Evolutionary conservation across 2,329 filamentous ascomycete genomes (phyloP).

Genomic region (Fusarium metavorans): DNA sequence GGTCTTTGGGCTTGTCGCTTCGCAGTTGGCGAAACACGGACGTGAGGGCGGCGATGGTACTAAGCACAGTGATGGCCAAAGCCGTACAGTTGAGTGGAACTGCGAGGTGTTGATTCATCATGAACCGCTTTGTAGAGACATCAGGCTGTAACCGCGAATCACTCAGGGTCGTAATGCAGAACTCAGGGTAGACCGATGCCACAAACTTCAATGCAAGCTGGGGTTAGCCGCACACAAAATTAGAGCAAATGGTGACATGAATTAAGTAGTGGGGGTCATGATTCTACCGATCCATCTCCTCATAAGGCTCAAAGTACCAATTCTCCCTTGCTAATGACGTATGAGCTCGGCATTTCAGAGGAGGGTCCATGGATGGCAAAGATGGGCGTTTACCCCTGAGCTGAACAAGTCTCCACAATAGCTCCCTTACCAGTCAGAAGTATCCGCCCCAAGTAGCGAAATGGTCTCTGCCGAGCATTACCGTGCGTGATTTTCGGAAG

Average conservation of each 20-base stretch:
- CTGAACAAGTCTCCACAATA: neutral
- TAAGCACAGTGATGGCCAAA: constrained; percentile 48
- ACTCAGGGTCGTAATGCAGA: neutral
- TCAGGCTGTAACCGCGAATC: neutral
- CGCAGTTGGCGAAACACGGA: constrained; percentile 49
- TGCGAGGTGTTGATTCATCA: constrained; percentile 4
- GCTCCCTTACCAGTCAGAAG: neutral
- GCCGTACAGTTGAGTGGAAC: constrained; percentile 42
- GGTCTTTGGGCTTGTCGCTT: constrained; percentile 51
- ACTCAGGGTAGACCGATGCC: neutral
- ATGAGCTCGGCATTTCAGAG: neutral
- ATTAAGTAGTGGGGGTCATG: neutral
- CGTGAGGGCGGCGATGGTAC: constrained; percentile 45
- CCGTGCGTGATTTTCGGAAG: neutral
- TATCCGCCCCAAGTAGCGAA: neutral
- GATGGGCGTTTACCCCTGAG: neutral
- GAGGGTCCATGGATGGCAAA: neutral
- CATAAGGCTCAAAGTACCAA: neutral
- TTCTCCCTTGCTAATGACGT: neutral
- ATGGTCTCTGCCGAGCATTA: neutral
- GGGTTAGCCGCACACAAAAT: neutral
- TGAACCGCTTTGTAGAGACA: neutral
- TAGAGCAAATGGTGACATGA: neutral
- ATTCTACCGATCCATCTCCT: neutral
- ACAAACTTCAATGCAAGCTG: neutral